Conservation (phyloP, 345 rosid genomes). For the Heritiera littoralis region DNA sequence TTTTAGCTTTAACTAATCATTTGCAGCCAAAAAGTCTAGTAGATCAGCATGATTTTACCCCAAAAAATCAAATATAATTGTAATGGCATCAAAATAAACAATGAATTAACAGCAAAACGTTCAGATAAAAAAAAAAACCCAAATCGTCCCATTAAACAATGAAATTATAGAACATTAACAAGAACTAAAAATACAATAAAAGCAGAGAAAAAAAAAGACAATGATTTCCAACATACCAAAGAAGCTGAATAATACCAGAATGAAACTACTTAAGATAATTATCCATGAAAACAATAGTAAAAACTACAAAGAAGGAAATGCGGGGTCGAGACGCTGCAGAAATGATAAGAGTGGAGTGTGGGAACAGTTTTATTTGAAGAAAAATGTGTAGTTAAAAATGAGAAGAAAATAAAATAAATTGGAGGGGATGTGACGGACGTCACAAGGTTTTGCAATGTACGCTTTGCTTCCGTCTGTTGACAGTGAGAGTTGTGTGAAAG, state of each 20-base stretch:
- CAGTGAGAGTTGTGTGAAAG: not conserved
- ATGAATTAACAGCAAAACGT: not conserved
- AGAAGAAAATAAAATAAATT: not conserved
- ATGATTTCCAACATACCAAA: not conserved
- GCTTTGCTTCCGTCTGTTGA: conserved; percentile 9
- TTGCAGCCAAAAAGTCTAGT: not conserved
- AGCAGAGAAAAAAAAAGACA: not conserved
- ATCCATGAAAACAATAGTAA: not conserved
- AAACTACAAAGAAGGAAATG: conserved; percentile 5
- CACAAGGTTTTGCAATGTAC: conserved; percentile 12
- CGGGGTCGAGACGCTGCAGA: conserved; percentile 29
- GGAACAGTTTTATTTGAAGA: conserved; percentile 4
- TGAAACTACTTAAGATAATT: not conserved
- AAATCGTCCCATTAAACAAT: conserved; percentile 4
- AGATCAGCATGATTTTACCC: not conserved
- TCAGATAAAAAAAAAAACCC: conserved; percentile 14
- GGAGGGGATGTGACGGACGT: conserved; percentile 19
- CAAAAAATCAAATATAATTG: not conserved
- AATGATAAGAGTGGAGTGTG: not conserved
- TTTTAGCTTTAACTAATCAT: not conserved
- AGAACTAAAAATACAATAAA: conserved; percentile 3
- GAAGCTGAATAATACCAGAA: not conserved
- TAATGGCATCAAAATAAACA: conserved; percentile 5
- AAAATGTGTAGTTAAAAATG: conserved; percentile 1
- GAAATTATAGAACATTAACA: conserved; percentile 15